Evolutionary conservation across 306 rosid genomes (phyloP), one percentile per base, ranked within the genome.

Genomic region (Dryas alaskensis): DNA sequence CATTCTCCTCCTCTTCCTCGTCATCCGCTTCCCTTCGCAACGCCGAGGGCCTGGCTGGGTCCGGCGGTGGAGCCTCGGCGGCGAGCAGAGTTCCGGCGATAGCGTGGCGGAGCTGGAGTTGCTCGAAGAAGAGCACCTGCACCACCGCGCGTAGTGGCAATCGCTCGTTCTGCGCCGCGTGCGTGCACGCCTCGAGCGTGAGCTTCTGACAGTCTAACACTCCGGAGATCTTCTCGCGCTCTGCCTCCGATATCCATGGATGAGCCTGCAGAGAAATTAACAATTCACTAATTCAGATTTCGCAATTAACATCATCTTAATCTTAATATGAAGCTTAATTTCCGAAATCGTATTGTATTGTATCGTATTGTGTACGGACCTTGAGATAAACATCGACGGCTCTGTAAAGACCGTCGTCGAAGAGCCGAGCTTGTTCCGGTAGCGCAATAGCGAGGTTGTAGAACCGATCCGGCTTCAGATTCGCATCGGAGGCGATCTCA

Each of bases 121-220:
- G 99, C 89, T 94, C 99, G 63, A 92, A 92, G 89, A 94, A 94
- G 6, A 94, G 88, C 8, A 94, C 97, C 55, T 92, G 84, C 54
- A 94, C 91, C 57, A 94, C 96, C 12, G 99, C 96, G 39, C 99
- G 91, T 42, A 94, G 44, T 0, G 99, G 99, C 49, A 94, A 87
- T 47, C 99, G 96, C 79, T 92, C 99, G 86, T 94, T 94, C 78
- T 94, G 99, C 25, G 99, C 96, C 19, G 97, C 99, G 89, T 92
- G 99, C 2, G 99, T 94, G 85, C 99, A 94, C 16, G 97, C 99
- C 55, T 94, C 99, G 1, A 94, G 75, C 6, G 99, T 92, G 10
- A 94, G 85, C 68, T 92, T 94, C 86, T 92, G 96, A 82, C 86
- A 86, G 68, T 94, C 94, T 11, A 94, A 55, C 13, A 87, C 86